Evolutionary conservation across 371 early-diverging fungal genomes (phyloP).

Genomic region (Blastocladiella emersonii): DNA sequence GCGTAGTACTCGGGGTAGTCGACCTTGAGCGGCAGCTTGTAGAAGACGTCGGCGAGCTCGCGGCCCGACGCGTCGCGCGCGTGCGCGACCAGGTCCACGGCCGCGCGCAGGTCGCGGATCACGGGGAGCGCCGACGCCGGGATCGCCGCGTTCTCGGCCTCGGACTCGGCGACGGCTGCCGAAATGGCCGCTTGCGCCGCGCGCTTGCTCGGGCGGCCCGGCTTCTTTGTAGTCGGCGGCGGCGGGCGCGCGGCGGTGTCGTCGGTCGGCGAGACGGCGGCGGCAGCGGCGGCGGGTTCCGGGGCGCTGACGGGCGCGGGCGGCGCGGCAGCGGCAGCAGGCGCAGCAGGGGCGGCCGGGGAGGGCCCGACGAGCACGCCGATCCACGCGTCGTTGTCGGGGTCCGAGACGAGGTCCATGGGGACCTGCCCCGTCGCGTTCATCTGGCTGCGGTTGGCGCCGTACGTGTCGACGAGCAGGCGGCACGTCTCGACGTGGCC

Average conservation of each 20-base stretch:
- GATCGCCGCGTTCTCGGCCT: background rate
- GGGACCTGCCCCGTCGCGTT: slow-evolving; percentile 58
- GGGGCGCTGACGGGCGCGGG: background rate
- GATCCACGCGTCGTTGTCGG: slow-evolving; percentile 43
- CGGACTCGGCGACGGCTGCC: background rate
- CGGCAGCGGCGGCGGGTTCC: too few species aligned
- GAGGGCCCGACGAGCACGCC: slow-evolving; percentile 14
- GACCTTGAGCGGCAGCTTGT: slow-evolving; percentile 54
- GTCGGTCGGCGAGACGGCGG: too few species aligned
- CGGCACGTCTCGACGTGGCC: slow-evolving; percentile 34
- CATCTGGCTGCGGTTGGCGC: slow-evolving; percentile 44
- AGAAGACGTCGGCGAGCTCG: slow-evolving; percentile 46
- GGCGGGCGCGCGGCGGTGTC: background rate
- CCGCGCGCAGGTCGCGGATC: background rate
- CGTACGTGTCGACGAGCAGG: slow-evolving; percentile 45
- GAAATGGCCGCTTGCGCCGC: too few species aligned
- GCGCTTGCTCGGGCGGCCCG: too few species aligned
- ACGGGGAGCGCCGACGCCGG: background rate
- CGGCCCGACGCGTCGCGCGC: slow-evolving; percentile 21
- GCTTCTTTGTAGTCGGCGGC: background rate
- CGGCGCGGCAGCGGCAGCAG: too few species aligned
- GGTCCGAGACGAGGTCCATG: slow-evolving; percentile 50
- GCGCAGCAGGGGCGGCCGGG: background rate
- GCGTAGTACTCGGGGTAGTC: slow-evolving; percentile 85
- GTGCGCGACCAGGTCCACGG: background rate